Conservation (phyloP, 2,329 filamentous ascomycete genomes). For the Botrytis squamosa region DNA sequence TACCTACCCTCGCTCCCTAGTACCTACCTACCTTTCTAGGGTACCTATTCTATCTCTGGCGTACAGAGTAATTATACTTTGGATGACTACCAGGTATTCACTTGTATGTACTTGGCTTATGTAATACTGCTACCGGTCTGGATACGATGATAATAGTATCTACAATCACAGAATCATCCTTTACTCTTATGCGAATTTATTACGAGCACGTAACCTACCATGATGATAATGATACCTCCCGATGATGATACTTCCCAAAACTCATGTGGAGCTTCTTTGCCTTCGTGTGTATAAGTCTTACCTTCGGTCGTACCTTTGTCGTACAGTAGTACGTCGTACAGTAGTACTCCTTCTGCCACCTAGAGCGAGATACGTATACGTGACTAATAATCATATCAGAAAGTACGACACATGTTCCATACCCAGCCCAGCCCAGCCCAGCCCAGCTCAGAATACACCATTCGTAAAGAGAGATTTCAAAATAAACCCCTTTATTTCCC, state of each 20-base stretch:
- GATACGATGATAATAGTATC: neutral
- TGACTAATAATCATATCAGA: neutral
- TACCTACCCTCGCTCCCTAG: no score
- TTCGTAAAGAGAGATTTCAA: neutral
- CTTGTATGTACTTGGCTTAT: neutral
- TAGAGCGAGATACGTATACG: neutral
- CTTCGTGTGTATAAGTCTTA: neutral
- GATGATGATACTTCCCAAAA: neutral
- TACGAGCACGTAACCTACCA: neutral
- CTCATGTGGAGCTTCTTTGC: neutral
- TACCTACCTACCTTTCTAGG: no score
- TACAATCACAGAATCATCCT: neutral
- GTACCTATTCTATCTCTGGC: neutral
- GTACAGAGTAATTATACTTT: neutral
- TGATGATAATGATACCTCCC: neutral
- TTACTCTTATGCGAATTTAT: neutral
- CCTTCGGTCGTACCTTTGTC: neutral
- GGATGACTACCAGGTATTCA: neutral
- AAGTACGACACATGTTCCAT: neutral
- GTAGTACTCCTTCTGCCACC: neutral
- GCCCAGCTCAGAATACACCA: neutral
- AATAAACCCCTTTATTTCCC: neutral
- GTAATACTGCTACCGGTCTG: neutral
- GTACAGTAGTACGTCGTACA: no score
- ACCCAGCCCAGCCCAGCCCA: neutral